A percentile compares a stretch with the other conserved stretches of the same genome.
These are phyloP conservation scores for Erythrobasidium hasegawianum DNA, from an alignment of 1,284 basidiomycete genomes.

Conservation along the genomic window DNA sequence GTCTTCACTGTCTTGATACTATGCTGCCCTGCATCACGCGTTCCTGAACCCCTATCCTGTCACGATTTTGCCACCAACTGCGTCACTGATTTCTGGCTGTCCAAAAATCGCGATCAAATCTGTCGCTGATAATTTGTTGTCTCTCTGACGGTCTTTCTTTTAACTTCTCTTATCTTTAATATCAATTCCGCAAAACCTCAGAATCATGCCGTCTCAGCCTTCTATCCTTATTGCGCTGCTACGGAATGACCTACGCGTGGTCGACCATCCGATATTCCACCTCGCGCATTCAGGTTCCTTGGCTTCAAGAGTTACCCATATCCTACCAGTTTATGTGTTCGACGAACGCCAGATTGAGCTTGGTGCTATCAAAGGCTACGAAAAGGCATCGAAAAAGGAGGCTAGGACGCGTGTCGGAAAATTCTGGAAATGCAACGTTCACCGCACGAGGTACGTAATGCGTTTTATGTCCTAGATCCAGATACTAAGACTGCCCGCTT, in stretches of 20 bases:
- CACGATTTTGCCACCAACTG: too few relatives aligned
- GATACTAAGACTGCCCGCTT: background rate
- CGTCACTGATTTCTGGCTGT: too few relatives aligned
- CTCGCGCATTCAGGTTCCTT: slow-evolving; percentile 17
- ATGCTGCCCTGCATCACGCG: too few relatives aligned
- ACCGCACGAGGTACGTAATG: slow-evolving; percentile 18
- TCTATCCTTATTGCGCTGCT: slow-evolving; percentile 31
- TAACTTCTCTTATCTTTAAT: too few relatives aligned
- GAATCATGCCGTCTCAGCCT: slow-evolving; percentile 12
- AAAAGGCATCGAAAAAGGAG: slow-evolving; percentile 47
- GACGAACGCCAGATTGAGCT: slow-evolving; percentile 56
- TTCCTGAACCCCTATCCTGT: too few relatives aligned
- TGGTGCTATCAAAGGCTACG: slow-evolving; percentile 49
- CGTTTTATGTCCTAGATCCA: background rate
- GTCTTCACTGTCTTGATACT: too few relatives aligned
- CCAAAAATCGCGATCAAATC: too few relatives aligned
- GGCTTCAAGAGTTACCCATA: slow-evolving; percentile 49
- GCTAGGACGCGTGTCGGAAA: slow-evolving; percentile 49
- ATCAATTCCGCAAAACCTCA: too few relatives aligned
- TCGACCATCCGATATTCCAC: slow-evolving; percentile 20
- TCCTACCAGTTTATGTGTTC: slow-evolving; percentile 57
- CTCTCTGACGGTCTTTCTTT: too few relatives aligned
- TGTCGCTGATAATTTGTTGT: too few relatives aligned
- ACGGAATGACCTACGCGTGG: slow-evolving; percentile 23
- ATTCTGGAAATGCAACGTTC: slow-evolving; percentile 34